Conservation (phyloP, 345 rosid genomes). For the Eucalyptus pumila region DNA sequence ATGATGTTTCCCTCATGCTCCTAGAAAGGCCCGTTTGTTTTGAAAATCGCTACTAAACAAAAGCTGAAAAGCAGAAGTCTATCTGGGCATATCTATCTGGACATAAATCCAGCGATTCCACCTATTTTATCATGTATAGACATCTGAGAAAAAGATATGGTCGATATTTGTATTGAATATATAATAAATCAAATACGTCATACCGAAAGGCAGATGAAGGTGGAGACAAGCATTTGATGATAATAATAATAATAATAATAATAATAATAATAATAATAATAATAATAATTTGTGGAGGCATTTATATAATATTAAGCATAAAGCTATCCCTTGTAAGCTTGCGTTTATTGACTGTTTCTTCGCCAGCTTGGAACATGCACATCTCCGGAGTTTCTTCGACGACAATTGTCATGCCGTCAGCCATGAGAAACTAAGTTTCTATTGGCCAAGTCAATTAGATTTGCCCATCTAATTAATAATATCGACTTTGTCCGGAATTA, state of each 20-base stretch:
- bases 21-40: neutral
- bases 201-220: neutral
- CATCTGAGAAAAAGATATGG: neutral
- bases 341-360: neutral
- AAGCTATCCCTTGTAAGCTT: neutral
- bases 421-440: neutral
- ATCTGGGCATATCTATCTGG: neutral
- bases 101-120: neutral
- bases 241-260: no score
- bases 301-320: neutral
- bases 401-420: neutral
- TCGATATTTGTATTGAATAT: neutral
- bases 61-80: neutral
- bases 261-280: no score
- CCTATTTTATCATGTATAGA: neutral
- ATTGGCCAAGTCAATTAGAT: neutral
- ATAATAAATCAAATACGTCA: neutral
- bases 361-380: neutral
- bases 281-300: neutral
- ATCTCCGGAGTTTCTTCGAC: neutral
- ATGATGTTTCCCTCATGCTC: neutral
- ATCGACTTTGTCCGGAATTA: fast-evolving
- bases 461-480: no score
- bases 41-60: neutral
- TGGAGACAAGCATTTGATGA: neutral